Evolutionary conservation across 257 asterid genomes (phyloP).

Genomic region (Solanum rostratum): DNA sequence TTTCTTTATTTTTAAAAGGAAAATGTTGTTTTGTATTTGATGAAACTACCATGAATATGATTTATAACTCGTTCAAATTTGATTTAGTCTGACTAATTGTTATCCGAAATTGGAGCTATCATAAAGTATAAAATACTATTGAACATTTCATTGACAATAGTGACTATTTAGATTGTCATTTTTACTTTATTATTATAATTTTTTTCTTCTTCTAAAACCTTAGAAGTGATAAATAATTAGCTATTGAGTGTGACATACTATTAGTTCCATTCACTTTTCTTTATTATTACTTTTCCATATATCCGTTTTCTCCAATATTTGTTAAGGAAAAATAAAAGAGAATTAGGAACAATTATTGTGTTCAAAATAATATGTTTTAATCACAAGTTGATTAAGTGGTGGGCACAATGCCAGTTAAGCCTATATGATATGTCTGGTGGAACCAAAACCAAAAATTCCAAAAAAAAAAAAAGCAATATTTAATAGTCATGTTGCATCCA

Average conservation of each 20-base stretch:
- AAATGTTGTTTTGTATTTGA: background rate
- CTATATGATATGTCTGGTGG: background rate
- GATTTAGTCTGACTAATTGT: too few relatives aligned
- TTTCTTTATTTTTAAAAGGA: background rate
- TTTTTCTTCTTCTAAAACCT: background rate
- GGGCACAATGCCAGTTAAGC: background rate
- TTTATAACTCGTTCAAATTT: too few relatives aligned
- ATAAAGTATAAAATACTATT: background rate
- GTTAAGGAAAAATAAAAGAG: background rate
- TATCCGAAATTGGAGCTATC: background rate
- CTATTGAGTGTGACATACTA: background rate
- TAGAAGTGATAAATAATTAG: background rate
- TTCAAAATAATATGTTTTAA: background rate
- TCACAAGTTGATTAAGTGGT: background rate
- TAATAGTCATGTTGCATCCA: background rate
- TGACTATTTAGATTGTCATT: background rate
- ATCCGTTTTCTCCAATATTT: background rate
- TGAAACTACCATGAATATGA: background rate
- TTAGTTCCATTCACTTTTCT: background rate
- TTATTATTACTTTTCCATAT: background rate
- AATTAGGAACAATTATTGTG: background rate
- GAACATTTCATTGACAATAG: background rate
- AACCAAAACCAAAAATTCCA: background rate
- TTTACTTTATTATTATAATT: background rate
- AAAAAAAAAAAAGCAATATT: background rate